Evolutionary conservation across 805 yeast genomes (phyloP), one percentile per base, ranked within the genome.

Genomic region (Zygotorulaspora danielsina): DNA sequence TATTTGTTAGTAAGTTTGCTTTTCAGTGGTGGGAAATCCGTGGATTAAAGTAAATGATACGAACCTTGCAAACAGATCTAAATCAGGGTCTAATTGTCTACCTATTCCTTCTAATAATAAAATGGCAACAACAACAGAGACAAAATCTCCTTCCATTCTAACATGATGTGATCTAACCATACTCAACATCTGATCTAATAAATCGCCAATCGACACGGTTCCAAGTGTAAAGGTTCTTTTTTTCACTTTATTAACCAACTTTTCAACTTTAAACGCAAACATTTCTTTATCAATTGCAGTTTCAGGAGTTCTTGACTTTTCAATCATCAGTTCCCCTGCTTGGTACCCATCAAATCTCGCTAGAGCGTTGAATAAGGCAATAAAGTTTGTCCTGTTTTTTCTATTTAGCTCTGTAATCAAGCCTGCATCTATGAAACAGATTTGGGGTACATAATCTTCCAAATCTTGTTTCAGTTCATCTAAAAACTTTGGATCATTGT

Each of bases 91-190:
- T 39, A 93, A 70, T 62, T 84, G 95, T 57, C 97, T 73, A 15
- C 98, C 97, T 38, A 93, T 84, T 8, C 99, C 99, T 63, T 93
- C 98, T 41, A 93, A 66, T 39, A 93, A 69, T 39, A 93, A 65
- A 17, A 93, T 88, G 1, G 97, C 96, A 21, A 93, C 87, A n/a
- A 93, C 83, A 17, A 93, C 96, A 20, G 95, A 87, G 30, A 93
- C 80, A 57, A 93, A 93, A 62, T 93, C 98, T 5, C 95, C 94
- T 57, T 93, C 99, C 95, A 93, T 84, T 56, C 96, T 73, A 16
- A 93, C 98, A 62, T 93, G 99, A 61, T 93, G 98, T 8, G 71
- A 68, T 45, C 97, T 70, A 13, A 93, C 97, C 97, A 93, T 88
- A 3, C 80, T 70, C 42, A 93, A 71, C 72, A 90, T 89, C 54